Conservation (phyloP, 1,284 basidiomycete species). For the Cutaneotrichosporon sp. region DNA sequence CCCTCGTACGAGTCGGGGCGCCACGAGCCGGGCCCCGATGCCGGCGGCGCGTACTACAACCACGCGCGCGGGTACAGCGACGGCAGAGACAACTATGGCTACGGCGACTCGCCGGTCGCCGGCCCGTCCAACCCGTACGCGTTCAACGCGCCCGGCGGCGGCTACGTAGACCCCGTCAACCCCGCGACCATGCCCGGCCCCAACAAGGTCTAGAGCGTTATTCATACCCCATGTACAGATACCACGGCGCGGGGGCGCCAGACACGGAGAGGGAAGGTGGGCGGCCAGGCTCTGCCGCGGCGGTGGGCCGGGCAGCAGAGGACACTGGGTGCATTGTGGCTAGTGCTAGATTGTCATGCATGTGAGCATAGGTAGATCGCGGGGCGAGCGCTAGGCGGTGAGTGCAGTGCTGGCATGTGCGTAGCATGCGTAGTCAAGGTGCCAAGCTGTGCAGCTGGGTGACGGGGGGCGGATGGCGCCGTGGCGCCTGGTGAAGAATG, state of each 20-base stretch:
- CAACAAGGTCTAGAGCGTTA: background rate
- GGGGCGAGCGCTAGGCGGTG: background rate
- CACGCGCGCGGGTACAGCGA: slow-evolving; percentile 13
- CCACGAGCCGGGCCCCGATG: slow-evolving; percentile 22
- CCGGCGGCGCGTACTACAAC: slow-evolving; percentile 23
- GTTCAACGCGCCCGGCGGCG: slow-evolving; percentile 20
- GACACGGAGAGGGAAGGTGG: background rate
- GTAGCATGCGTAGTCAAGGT: background rate
- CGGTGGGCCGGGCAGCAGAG: background rate
- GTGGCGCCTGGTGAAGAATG: no score
- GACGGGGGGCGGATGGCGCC: no score
- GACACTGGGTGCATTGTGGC: background rate
- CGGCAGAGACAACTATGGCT: slow-evolving; percentile 3
- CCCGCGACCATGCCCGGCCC: background rate
- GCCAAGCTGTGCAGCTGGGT: background rate
- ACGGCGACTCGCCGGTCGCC: background rate
- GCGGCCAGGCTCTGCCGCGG: background rate
- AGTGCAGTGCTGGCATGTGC: background rate
- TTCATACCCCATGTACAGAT: slow-evolving; percentile 2
- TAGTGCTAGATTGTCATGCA: background rate
- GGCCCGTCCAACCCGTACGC: slow-evolving; percentile 15
- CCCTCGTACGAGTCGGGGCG: slow-evolving; percentile 58
- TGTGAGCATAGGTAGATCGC: background rate
- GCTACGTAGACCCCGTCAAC: slow-evolving; percentile 17
- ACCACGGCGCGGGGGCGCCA: background rate